phyloP scores from a whole-genome alignment of 345 rosid species.

The Rhodamnia argentea region DNA sequence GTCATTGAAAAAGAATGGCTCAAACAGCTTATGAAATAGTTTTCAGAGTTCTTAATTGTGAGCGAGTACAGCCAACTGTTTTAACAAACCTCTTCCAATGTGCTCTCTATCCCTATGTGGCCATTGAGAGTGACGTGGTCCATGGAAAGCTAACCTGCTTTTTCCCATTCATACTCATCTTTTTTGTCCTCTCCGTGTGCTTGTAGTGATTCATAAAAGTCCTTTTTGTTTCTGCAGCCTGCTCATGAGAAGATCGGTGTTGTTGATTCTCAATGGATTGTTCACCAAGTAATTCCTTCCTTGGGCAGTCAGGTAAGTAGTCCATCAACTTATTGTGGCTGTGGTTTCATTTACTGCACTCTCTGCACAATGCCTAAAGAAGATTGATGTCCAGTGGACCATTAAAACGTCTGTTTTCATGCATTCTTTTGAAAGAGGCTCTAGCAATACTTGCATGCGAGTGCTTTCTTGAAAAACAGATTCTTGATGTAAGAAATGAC shows the following conservation, averaged over 20 bases:
- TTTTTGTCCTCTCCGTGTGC: neutral
- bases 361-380: neutral
- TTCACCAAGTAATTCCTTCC: constrained; percentile 89
- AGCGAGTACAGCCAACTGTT: neutral
- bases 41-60: neutral
- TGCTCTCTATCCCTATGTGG: neutral
- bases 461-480: neutral
- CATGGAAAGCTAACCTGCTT: neutral
- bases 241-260: constrained; percentile 95
- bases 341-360: neutral
- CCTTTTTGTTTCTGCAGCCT: constrained; percentile 41
- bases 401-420: neutral
- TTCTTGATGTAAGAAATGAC: neutral
- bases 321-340: neutral
- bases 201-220: neutral
- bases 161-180: neutral
- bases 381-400: neutral
- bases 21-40: neutral
- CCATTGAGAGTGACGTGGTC: neutral
- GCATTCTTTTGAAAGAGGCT: neutral
- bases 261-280: constrained; percentile 95
- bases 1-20: neutral
- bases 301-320: constrained; percentile 70
- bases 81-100: neutral
- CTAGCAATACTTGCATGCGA: neutral